Conservation (phyloP, 805 yeast species). For the Maudiozyma turicensis region DNA sequence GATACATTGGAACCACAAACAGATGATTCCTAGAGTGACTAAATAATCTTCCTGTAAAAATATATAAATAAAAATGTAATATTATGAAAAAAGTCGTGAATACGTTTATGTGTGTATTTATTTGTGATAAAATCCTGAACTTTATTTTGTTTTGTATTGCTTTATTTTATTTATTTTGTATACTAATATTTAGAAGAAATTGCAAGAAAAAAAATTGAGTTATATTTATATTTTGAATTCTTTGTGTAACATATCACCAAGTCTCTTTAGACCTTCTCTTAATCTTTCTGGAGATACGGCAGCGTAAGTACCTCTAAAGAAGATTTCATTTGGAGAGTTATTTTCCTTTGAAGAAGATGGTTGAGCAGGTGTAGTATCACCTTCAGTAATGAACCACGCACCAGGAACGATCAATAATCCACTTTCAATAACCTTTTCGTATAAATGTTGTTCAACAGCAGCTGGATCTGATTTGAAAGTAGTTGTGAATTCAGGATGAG, state of each 20-base stretch:
- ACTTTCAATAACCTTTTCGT: slow-evolving; percentile 46
- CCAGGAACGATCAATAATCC: slow-evolving; percentile 77
- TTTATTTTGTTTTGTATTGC: too few species aligned
- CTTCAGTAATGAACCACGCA: slow-evolving; percentile 61
- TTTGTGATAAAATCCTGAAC: too few species aligned
- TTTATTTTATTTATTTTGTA: too few species aligned
- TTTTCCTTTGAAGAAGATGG: slow-evolving; percentile 34
- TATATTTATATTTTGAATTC: slow-evolving; percentile 32
- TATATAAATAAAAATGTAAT: background rate
- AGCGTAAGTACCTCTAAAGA: slow-evolving; percentile 84
- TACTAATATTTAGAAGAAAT: too few species aligned
- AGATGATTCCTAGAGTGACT: too few species aligned
- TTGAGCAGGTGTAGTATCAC: slow-evolving; percentile 52
- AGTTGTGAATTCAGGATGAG: slow-evolving; percentile 64
- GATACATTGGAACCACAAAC: slow-evolving; percentile 31
- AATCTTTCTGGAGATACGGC: slow-evolving; percentile 67
- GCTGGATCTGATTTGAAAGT: slow-evolving; percentile 49
- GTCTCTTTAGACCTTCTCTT: slow-evolving; percentile 52
- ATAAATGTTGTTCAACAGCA: slow-evolving; percentile 55
- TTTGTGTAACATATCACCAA: slow-evolving; percentile 50
- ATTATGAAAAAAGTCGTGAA: background rate
- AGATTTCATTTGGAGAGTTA: slow-evolving; percentile 39
- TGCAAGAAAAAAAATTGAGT: background rate
- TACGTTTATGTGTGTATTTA: too few species aligned
- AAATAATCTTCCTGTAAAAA: background rate